phyloP scores from a whole-genome alignment of 768 basidiomycete species.

The Neoboletus magnificus region DNA sequence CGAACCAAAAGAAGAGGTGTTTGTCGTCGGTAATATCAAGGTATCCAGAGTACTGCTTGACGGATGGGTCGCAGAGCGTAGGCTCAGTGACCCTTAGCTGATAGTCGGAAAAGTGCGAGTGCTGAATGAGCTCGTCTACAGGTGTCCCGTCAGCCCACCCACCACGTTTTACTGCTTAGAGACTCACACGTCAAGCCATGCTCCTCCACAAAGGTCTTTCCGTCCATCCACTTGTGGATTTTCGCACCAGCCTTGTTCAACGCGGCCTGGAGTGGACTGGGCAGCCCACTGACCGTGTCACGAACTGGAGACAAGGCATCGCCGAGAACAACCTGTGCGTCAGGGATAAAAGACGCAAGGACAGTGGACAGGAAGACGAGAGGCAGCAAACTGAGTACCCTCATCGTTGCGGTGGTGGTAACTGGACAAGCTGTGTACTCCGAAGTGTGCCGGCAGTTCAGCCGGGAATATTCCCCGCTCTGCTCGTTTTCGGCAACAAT shows the following conservation, averaged over 20 bases:
- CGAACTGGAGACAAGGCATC: conserved; percentile 22
- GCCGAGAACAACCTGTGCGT: conserved; percentile 45
- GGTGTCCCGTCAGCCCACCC: conserved; percentile 1
- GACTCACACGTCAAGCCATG: conserved; percentile 68
- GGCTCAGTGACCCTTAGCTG: conserved; percentile 64
- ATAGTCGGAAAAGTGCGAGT: conserved; percentile 49
- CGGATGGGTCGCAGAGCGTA: conserved; percentile 72
- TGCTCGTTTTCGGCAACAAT: neutral
- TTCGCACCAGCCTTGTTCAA: conserved; percentile 42
- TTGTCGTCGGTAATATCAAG: conserved; percentile 76
- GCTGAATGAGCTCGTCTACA: conserved; percentile 61
- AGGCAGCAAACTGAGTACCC: conserved; percentile 32
- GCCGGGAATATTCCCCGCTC: neutral
- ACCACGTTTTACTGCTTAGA: conserved; percentile 4
- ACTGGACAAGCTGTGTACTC: neutral
- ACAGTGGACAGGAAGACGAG: conserved; percentile 35
- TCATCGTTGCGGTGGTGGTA: conserved; percentile 36
- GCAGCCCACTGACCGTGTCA: conserved; percentile 34
- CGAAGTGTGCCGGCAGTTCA: neutral
- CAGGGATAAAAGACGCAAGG: conserved; percentile 38
- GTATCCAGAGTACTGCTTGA: conserved; percentile 76
- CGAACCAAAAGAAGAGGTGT: conserved; percentile 86
- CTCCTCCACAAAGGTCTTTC: conserved; percentile 65
- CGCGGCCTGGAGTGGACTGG: conserved; percentile 42
- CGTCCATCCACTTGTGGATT: conserved; percentile 61